Base-by-base conservation (phyloP, 2,329 filamentous ascomycete species). In the Calonectria multiphialidica region DNA sequence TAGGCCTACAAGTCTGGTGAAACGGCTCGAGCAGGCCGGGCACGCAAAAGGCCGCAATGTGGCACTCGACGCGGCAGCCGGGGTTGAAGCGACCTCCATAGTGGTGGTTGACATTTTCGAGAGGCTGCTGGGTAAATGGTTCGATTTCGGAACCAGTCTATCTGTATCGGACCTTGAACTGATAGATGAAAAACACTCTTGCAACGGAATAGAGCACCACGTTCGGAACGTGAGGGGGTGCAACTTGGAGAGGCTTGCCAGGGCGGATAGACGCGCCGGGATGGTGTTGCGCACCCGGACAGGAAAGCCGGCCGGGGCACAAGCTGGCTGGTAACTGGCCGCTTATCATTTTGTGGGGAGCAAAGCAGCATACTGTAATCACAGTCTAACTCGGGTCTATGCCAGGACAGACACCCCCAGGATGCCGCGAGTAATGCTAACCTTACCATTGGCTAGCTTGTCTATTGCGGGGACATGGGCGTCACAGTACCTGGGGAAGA, bases 21-120 rank as follows among this genome's bases (percentile, higher is more conserved):
- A 72, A n/a, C 70, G 70, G 28, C 70, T 72, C 9, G 70, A 66
- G 25, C 70, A 72, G 4, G 70, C 70, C 12, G 70, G 70, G 53
- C 70, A 72, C 10, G 70, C 66, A 66, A 72, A 72, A 37, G 70
- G 70, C 28, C 70, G 47, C 57, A 72, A 42, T n/a, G 65, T 25
- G 23, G 64, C 23, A 35, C 62, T 68, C 16, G 70, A 62, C 18
- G 70, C 35, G 9, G 47, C 35, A n/a, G 47, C 49, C 6, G 65
- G 59, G 5, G 70, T 71, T 7, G 64, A 40, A 28, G 64, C 49
- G 47, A 55, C 55, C 23, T 68, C 69, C 57, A 71, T 71, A 2
- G 53, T 70, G 8, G 50, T 67, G 35, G 47, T 35, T 10, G 64
- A 25, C 45, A 59, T 67, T n/a, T 12, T 42, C 5, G 18, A 18